These are phyloP conservation scores for Gracilaria gracilis DNA, from an alignment of 23 red algal species.

Conservation along the genomic window DNA sequence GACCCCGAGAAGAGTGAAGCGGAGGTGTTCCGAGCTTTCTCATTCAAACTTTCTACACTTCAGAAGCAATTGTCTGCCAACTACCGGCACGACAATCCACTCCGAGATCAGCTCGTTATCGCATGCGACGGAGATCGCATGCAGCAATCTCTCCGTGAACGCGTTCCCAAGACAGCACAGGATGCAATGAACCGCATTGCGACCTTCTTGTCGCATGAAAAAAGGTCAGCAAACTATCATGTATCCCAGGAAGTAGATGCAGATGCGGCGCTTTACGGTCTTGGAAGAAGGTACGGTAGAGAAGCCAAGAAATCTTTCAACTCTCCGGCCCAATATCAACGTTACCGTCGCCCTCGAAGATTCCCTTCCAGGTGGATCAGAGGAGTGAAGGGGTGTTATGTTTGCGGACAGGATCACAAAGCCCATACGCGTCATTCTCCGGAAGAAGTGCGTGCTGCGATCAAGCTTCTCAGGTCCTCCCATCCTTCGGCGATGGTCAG, in stretches of 20 bases:
- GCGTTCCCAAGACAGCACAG: background rate
- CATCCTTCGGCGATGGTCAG: conserved; percentile 3
- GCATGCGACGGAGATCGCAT: background rate
- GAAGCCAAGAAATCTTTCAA: background rate
- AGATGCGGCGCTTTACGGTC: background rate
- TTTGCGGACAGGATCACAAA: conserved; percentile 11
- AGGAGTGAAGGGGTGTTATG: conserved; percentile 25
- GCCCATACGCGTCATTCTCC: background rate
- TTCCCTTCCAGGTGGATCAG: background rate
- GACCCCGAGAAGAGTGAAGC: background rate
- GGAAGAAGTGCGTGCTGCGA: conserved; percentile 24
- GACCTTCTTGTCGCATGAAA: conserved; percentile 17
- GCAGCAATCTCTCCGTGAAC: background rate
- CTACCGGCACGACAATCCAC: conserved; percentile 5
- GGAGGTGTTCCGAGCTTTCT: background rate
- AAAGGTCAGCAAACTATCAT: background rate
- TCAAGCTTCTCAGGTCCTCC: conserved; percentile 12
- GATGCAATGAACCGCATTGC: conserved; percentile 25
- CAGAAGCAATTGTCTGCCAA: conserved; percentile 17
- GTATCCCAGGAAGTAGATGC: background rate
- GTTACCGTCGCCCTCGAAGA: background rate
- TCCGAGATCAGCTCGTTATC: conserved; percentile 27
- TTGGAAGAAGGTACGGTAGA: background rate
- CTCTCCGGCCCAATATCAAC: background rate
- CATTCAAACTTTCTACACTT: background rate